Base-by-base conservation (phyloP, 169 alveolate genomes). In the Fabrea salina region DNA sequence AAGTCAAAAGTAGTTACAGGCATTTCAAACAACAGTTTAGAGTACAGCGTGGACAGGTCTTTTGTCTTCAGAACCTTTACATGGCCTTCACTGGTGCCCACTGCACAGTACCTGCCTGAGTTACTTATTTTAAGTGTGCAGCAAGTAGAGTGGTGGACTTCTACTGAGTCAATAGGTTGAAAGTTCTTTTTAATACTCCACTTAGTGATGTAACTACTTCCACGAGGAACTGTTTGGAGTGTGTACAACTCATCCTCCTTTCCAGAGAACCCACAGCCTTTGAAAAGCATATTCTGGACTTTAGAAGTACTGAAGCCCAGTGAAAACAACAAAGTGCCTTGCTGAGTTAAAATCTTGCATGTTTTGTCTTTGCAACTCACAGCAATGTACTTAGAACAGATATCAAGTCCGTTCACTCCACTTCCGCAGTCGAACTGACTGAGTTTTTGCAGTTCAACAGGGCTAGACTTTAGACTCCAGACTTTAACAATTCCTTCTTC, bases 1-100 rank as follows among this genome's bases (percentile, higher is more conserved):
- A 70, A 70, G 35, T 70, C 79, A 22, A 41, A 32, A 50, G 50
- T n/a, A 22, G 79, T 70, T 27, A 37, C 79, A 6, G 79, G 79
- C 40, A 50, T 43, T 25, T 43, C 32, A 50, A 70, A 70, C 39
- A 16, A 59, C 16, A 11, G 22, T 0, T 70, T 0, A 27, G 49
- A 47, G 13, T 16, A 13, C 19, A 44, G 25, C 4, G 49, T 6
- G 7, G 33, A 19, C 16, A 43, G 22, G n/a, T 41, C 35, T 44
- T 70, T 27, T 19, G 44, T 50, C 35, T 50, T 22, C 5, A 70
- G 19, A 7, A 70, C n/a, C 16, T 27, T 70, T 27, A 70, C 5
- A 27, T 22, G 3, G 19, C 79, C 79, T 16, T 41, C 61, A 47
- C 66, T 49, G 13, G 67, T 70, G 27, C 79, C 79, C 11, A 70